phyloP scores from a whole-genome alignment of 805 yeast species.

The Debaryomyces castellii region DNA sequence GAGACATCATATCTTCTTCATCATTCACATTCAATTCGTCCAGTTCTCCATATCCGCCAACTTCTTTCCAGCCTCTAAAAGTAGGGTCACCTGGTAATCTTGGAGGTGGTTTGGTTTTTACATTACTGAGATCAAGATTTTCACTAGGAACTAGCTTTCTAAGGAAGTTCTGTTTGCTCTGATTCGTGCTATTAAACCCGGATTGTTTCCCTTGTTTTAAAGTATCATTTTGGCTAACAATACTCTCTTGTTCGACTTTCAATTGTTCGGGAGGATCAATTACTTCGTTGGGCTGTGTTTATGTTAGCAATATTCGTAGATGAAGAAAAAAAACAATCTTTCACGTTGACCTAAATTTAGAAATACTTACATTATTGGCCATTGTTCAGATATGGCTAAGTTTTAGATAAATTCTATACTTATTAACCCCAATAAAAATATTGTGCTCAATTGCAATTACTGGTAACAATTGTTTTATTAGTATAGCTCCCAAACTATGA shows the following conservation, averaged over 20 bases:
- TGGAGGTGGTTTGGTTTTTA: constrained; percentile 38
- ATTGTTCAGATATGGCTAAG: not conserved
- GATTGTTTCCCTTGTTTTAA: constrained; percentile 1
- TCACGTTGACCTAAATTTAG: not conserved
- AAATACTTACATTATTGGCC: constrained; percentile 7
- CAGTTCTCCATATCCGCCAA: constrained; percentile 78
- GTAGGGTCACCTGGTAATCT: constrained; percentile 62
- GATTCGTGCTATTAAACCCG: constrained; percentile 6
- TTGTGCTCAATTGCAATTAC: not conserved
- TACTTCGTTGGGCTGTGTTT: constrained; percentile 30
- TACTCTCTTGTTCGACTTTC: constrained; percentile 10
- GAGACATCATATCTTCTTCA: constrained; percentile 63
- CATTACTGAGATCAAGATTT: constrained; percentile 33
- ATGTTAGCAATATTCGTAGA: not conserved
- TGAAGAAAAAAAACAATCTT: not conserved
- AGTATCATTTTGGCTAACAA: constrained; percentile 8
- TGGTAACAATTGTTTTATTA: not conserved
- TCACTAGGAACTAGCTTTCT: constrained; percentile 32
- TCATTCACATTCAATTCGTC: constrained; percentile 68
- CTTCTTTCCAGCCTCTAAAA: constrained; percentile 92
- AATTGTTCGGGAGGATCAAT: constrained; percentile 33
- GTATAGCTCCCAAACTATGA: not conserved
- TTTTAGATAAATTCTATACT: not conserved
- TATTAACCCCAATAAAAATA: not conserved
- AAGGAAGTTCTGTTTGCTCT: constrained; percentile 3